Evolutionary conservation across 164 flowering plant genomes (phyloP).

Genomic region (Piper betle): DNA sequence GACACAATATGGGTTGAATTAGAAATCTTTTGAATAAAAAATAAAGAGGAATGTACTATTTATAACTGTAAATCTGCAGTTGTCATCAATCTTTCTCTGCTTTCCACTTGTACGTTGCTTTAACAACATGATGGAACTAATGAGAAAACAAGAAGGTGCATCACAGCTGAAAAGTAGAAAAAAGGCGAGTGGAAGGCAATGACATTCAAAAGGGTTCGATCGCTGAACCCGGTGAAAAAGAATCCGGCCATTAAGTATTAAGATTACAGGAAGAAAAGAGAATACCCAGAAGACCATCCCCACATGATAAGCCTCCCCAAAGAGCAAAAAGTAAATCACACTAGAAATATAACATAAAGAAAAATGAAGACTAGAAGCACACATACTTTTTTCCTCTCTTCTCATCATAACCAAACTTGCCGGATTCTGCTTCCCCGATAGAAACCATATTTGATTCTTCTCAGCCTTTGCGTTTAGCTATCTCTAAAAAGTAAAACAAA

Average conservation of each 20-base stretch:
- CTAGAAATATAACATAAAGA: constrained; percentile 6
- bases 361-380: constrained; percentile 10
- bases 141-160: background rate
- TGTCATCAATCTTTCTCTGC: background rate
- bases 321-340: constrained; percentile 2
- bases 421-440: constrained; percentile 72
- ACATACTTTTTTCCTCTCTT: constrained; percentile 6
- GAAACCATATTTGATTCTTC: constrained; percentile 8
- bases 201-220: constrained; percentile 14
- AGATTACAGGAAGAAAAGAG: constrained; percentile 9
- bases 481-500: constrained; percentile 1
- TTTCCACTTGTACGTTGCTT: background rate
- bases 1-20: no score
- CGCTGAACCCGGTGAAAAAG: constrained; percentile 56
- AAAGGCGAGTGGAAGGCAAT: background rate
- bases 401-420: constrained; percentile 15
- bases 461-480: constrained; percentile 1
- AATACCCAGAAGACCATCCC: constrained; percentile 11
- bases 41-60: no score
- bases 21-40: no score
- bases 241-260: constrained; percentile 41
- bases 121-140: background rate
- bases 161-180: background rate
- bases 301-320: background rate
- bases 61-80: background rate